phyloP scores from a whole-genome alignment of 371 early-diverging fungal genomes.

The Globomyces sp. region DNA sequence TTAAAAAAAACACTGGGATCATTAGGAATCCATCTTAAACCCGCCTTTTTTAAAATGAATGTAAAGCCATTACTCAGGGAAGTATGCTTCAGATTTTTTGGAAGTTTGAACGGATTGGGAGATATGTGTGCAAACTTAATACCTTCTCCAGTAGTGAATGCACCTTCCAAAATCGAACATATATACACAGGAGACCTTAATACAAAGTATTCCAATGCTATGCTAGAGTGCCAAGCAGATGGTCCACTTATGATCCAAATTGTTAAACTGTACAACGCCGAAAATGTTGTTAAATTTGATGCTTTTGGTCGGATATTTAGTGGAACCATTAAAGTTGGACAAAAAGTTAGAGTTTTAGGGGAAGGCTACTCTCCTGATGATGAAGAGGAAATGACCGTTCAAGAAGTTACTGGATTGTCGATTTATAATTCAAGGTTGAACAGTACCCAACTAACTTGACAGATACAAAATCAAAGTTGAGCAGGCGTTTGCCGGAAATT shows the following conservation, averaged over 20 bases:
- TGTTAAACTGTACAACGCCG: constrained; percentile 84
- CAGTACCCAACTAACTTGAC: constrained; percentile 30
- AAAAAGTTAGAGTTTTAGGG: constrained; percentile 83
- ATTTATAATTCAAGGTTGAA: constrained; percentile 67
- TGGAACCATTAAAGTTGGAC: constrained; percentile 79
- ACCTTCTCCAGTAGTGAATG: constrained; percentile 80
- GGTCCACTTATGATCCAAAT: constrained; percentile 92
- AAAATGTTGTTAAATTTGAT: constrained; percentile 78
- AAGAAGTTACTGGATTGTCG: constrained; percentile 71
- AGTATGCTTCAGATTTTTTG: constrained; percentile 89
- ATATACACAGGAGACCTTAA: constrained; percentile 59
- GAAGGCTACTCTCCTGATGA: constrained; percentile 89
- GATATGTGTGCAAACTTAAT: constrained; percentile 84
- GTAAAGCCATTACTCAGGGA: constrained; percentile 78
- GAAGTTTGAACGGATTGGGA: constrained; percentile 79
- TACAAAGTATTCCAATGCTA: constrained; percentile 58
- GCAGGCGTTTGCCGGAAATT: constrained; percentile 73
- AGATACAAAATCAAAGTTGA: constrained; percentile 79
- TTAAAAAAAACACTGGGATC: constrained; percentile 69
- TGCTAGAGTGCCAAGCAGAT: constrained; percentile 80
- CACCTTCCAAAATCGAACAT: constrained; percentile 58
- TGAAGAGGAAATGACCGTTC: constrained; percentile 92
- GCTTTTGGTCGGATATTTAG: constrained; percentile 91
- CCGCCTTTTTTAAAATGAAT: constrained; percentile 72
- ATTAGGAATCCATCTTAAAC: constrained; percentile 80